phyloP scores from a whole-genome alignment of 371 early-diverging fungal species.

The Mortierella sp. region DNA sequence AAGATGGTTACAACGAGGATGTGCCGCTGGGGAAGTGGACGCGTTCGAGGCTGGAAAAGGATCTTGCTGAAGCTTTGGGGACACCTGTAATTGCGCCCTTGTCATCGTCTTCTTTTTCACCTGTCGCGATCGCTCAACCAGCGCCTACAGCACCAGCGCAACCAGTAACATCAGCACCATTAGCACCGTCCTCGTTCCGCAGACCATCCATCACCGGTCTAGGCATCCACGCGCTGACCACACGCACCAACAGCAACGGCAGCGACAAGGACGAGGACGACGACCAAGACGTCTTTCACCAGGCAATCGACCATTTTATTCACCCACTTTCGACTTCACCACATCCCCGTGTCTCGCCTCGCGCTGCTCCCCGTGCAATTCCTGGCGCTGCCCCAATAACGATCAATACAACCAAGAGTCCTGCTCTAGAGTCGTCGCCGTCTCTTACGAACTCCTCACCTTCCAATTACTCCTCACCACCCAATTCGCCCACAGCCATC shows the following conservation, averaged over 20 bases:
- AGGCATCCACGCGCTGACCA: background rate
- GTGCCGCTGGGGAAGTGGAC: background rate
- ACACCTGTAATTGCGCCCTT: background rate
- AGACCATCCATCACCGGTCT: background rate
- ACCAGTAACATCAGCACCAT: background rate
- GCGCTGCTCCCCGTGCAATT: background rate
- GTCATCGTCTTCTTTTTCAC: background rate
- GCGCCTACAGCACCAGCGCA: background rate
- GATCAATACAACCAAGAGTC: background rate
- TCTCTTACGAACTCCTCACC: background rate
- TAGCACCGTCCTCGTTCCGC: background rate
- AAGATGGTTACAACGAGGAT: no score
- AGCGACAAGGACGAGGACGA: background rate
- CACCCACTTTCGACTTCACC: slow-evolving; percentile 1
- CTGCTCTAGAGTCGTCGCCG: background rate
- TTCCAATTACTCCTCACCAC: background rate
- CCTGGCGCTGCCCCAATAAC: background rate
- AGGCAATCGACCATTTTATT: background rate
- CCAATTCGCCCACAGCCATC: background rate
- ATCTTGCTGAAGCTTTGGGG: slow-evolving; percentile 38
- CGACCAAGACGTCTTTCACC: background rate
- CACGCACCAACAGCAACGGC: background rate
- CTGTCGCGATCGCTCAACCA: background rate
- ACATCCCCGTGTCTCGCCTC: background rate
- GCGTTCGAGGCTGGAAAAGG: slow-evolving; percentile 24